A percentile compares a stretch with the other conserved stretches of the same genome.
phyloP scores from a whole-genome alignment of 306 rosid genomes.

The Hylodesmum podocarpum region DNA sequence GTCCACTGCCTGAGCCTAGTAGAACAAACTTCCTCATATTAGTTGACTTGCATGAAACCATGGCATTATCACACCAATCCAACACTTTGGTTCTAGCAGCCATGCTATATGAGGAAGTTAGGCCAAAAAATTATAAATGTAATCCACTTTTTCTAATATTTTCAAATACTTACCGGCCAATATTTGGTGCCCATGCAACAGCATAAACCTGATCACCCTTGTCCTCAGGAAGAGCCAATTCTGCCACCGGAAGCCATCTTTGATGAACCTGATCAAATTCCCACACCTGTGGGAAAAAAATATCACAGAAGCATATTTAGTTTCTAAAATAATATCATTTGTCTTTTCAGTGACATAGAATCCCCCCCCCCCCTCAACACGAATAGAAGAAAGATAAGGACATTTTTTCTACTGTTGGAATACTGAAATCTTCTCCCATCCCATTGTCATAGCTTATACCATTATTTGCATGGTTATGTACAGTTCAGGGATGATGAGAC shows the following conservation, averaged over 20 bases:
- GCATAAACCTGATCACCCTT: conserved; percentile 70
- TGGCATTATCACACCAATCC: background rate
- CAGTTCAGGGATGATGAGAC: conserved; percentile 1
- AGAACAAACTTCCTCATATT: conserved; percentile 10
- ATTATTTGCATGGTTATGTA: conserved; percentile 16
- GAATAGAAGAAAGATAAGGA: background rate
- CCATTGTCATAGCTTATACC: background rate
- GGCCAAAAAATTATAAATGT: background rate
- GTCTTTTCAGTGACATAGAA: background rate
- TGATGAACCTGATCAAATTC: conserved; percentile 96
- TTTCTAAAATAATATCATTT: too few relatives aligned
- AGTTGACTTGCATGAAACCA: conserved; percentile 1
- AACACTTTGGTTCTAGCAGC: conserved; percentile 11
- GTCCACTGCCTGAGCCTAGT: conserved; percentile 1
- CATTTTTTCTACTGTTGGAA: background rate
- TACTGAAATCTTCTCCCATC: conserved; percentile 16
- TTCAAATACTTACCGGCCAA: conserved; percentile 70
- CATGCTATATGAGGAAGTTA: background rate
- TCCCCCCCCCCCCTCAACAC: background rate
- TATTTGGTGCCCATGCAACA: conserved; percentile 92
- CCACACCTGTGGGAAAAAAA: conserved; percentile 61
- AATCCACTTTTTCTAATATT: background rate
- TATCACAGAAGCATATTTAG: too few relatives aligned
- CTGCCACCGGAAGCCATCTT: conserved; percentile 98
- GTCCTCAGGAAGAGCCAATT: conserved; percentile 66